Base-by-base conservation (phyloP, 1,284 basidiomycete species). In the Moniliophthora roreri region DNA sequence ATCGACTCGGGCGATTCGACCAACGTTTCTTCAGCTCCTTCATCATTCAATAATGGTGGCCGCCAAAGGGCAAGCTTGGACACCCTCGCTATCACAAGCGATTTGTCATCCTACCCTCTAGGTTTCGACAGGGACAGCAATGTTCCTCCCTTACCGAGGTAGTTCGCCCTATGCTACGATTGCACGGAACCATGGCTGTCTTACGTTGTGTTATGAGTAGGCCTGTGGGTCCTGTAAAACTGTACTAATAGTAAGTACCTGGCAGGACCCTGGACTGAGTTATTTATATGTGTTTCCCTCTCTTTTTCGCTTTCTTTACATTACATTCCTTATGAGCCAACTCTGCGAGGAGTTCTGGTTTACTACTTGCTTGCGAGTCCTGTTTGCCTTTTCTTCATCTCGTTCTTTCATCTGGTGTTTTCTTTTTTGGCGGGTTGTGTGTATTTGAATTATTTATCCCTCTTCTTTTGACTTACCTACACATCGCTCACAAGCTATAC, bases 41-140 rank as follows among this genome's bases (percentile, higher is more conserved):
- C 71, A 35, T 63, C 70, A 21, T 74, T 72, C 62, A 66, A 69
- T 40, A 40, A 40, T 5, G 28, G n/a, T 52, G 72, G 68, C 34
- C 78, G 81, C 47, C 80, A 86, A 66, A 80, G 90, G 50, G 89
- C 89, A 20, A 92, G 89, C 66, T 70, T 92, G 60, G 89, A 92
- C 62, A 92, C 89, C 1, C 74, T 92, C 34, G 89, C 86, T 8
- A 75, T 92, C 52, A 91, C 90, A 57, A 85, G 78, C 61, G 90
- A 91, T 67, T 68, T 92, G 51, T 84, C 87, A 38, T 87, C 87
- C 18, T 91, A 89, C 64, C 89, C 90, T 24, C 76, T 92, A 51
- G 82, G 80, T 39, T 88, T 88, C 62, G 85, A 85, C 60, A 73
- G 76, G 45, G 78, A 79, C 50, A 78, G 74, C 54, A 67, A 73